Conservation (phyloP, 352 stramenopile species). For the Blastocystis hominis region DNA sequence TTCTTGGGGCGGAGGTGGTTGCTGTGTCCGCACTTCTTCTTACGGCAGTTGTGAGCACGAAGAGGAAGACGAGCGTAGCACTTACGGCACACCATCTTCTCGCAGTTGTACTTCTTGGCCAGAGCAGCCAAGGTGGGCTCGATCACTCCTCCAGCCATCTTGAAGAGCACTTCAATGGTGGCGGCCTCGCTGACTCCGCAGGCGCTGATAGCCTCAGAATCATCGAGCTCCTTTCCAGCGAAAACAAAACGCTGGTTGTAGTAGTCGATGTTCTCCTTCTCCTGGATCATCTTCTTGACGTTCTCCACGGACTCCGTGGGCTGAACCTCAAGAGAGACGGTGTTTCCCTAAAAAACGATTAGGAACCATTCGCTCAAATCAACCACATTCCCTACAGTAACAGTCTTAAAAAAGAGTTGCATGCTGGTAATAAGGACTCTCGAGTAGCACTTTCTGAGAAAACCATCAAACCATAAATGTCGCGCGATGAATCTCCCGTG, state of each 20-base stretch:
- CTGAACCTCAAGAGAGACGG: conserved; percentile 53
- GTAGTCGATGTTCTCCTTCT: conserved; percentile 51
- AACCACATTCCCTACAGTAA: conserved; percentile 3
- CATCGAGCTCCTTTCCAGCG: conserved; percentile 63
- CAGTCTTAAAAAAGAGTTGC: conserved; percentile 54
- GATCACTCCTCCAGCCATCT: conserved; percentile 65
- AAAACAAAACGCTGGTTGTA: conserved; percentile 63
- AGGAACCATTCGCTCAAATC: neutral
- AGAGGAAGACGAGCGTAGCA: conserved; percentile 95
- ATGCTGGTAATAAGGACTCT: conserved; percentile 11
- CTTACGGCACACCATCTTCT: conserved; percentile 99
- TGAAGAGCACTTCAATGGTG: conserved; percentile 58
- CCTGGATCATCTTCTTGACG: conserved; percentile 51
- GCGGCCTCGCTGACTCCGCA: conserved; percentile 64
- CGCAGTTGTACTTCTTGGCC: conserved; percentile 97
- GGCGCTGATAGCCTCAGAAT: conserved; percentile 60
- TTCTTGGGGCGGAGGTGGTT: conserved; percentile 81
- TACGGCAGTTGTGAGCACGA: conserved; percentile 97
- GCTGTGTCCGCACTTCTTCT: conserved; percentile 99
- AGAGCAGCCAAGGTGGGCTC: conserved; percentile 91
- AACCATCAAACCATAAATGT: conserved; percentile 6
- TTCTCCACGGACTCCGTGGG: conserved; percentile 34
- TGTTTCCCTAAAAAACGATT: conserved; percentile 29
- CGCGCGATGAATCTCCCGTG: neutral
- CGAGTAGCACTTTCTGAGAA: conserved; percentile 35